Evolutionary conservation across 108 stramenopile genomes (phyloP).

Genomic region (Skeletonema grethae): DNA sequence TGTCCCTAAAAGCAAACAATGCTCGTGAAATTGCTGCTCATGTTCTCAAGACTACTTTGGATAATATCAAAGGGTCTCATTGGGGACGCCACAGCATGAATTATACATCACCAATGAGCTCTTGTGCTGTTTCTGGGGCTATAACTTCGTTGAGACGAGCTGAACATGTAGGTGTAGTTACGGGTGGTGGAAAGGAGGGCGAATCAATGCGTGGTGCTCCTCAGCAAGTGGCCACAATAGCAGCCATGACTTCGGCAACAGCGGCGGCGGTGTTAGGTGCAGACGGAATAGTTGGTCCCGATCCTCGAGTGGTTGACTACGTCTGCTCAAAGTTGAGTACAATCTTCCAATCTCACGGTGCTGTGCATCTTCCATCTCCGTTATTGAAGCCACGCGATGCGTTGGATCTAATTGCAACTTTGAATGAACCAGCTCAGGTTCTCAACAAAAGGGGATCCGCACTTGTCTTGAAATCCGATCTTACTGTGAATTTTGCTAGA

Average conservation of each 20-base stretch:
- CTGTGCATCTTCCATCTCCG: conserved; percentile 62
- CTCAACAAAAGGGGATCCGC: conserved; percentile 60
- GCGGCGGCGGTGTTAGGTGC: conserved; percentile 61
- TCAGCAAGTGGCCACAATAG: conserved; percentile 60
- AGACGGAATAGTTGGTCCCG: conserved; percentile 69
- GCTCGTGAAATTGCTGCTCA: conserved; percentile 26
- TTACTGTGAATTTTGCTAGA: conserved; percentile 73
- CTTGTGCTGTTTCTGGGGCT: conserved; percentile 66
- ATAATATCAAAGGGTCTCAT: conserved; percentile 35
- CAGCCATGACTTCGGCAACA: conserved; percentile 71
- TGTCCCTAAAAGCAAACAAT: conserved; percentile 64
- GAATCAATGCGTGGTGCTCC: conserved; percentile 72
- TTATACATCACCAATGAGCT: conserved; percentile 68
- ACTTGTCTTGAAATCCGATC: conserved; percentile 67
- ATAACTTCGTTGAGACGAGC: conserved; percentile 65
- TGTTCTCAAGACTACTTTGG: conserved; percentile 24
- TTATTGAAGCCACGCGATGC: conserved; percentile 59
- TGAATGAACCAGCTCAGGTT: conserved; percentile 68
- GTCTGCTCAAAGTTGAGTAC: conserved; percentile 41
- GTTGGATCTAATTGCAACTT: conserved; percentile 14
- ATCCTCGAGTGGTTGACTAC: conserved; percentile 67
- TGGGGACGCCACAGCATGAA: conserved; percentile 25
- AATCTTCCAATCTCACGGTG: conserved; percentile 78
- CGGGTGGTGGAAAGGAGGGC: conserved; percentile 61
- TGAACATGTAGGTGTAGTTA: conserved; percentile 51